Percentiles rank a stretch among this genome's conserved stretches.
phyloP scores from a whole-genome alignment of 176 grass and related monocot genomes.

The Triticum timopheevii region DNA sequence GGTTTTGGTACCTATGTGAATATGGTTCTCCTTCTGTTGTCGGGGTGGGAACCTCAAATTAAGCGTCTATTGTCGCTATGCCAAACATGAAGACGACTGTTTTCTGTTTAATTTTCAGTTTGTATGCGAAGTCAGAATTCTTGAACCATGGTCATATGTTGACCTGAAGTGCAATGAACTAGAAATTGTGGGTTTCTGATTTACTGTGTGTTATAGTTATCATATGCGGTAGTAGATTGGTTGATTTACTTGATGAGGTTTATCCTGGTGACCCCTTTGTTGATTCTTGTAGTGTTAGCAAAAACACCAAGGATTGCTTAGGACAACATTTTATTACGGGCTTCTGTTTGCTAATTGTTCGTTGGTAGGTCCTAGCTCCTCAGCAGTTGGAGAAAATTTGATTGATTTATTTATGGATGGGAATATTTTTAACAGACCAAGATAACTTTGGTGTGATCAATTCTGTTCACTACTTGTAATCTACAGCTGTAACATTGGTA shows the following conservation, averaged over 20 bases:
- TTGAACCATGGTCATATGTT: neutral
- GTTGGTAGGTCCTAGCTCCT: neutral
- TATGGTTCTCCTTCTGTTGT: neutral
- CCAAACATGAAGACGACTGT: neutral
- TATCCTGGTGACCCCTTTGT: neutral
- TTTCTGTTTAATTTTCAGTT: neutral
- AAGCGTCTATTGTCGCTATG: neutral
- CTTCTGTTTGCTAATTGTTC: neutral
- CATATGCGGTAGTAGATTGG: neutral
- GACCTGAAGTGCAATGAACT: neutral
- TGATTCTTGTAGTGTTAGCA: neutral
- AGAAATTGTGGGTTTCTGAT: neutral
- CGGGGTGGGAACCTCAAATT: neutral
- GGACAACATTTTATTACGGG: neutral
- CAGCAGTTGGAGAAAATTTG: neutral
- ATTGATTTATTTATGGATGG: neutral
- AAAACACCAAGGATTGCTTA: neutral
- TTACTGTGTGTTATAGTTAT: neutral
- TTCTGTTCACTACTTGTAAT: neutral
- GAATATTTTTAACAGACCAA: neutral
- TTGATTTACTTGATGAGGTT: neutral
- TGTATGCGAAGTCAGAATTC: neutral
- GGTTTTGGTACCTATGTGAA: neutral
- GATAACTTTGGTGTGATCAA: neutral
- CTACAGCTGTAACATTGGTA: neutral